These are phyloP conservation scores for Wilhelminamyces savonicus DNA, from an alignment of 805 yeast genomes.

Conservation along the genomic window DNA sequence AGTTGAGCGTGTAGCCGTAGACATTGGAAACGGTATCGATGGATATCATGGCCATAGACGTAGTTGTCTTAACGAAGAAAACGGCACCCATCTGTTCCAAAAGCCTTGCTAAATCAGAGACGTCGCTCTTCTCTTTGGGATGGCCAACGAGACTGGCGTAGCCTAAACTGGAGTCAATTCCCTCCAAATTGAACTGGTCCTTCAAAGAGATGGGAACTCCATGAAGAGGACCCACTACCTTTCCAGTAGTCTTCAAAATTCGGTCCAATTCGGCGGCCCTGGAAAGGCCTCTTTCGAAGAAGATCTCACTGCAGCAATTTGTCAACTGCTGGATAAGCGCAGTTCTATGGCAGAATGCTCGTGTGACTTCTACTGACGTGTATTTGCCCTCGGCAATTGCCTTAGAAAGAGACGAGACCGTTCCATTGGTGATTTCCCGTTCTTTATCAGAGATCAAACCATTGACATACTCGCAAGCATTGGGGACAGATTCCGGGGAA, in stretches of 20 bases:
- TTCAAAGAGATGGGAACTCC: slow-evolving; percentile 2
- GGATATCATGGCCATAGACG: slow-evolving; percentile 17
- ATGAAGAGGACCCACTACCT: slow-evolving; percentile 5
- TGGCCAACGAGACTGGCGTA: not conserved
- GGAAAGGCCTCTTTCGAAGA: slow-evolving; percentile 12
- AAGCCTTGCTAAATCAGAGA: slow-evolving; percentile 8
- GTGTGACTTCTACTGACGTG: slow-evolving; percentile 5
- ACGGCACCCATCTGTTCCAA: slow-evolving; percentile 12
- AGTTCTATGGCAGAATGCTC: slow-evolving; percentile 21
- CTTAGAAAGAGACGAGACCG: not conserved
- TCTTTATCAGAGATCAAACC: not conserved
- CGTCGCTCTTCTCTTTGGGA: not conserved
- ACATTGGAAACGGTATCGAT: slow-evolving; percentile 13
- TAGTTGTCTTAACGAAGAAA: slow-evolving; percentile 16
- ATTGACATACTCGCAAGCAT: slow-evolving; percentile 1
- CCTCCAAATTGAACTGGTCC: slow-evolving; percentile 32
- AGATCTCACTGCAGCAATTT: slow-evolving; percentile 15
- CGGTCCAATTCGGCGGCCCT: slow-evolving; percentile 13
- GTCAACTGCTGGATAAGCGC: slow-evolving; percentile 18
- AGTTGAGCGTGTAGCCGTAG: slow-evolving; percentile 15
- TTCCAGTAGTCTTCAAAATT: slow-evolving; percentile 6
- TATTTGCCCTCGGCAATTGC: not conserved
- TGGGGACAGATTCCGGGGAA: not conserved
- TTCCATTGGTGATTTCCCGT: not conserved
- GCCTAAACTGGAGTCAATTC: slow-evolving; percentile 10